These are phyloP conservation scores for Cryptococcus maquisensis DNA, from an alignment of 1,284 basidiomycete species.

Conservation along the genomic window DNA sequence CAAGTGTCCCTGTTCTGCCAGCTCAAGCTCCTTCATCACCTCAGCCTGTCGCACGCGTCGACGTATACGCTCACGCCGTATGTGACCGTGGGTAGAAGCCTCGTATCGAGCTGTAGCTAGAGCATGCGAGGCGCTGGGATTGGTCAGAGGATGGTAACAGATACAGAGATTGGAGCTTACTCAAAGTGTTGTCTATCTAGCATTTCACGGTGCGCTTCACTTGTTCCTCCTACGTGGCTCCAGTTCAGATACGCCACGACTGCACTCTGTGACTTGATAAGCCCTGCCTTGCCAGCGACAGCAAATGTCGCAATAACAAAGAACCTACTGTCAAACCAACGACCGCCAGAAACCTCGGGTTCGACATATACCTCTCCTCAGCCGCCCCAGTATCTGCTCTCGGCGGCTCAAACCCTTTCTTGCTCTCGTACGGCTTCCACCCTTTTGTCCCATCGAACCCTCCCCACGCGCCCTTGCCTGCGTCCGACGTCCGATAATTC, in stretches of 20 bases:
- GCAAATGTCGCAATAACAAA: not conserved
- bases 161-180: conserved; percentile 23
- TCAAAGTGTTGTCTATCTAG: conserved; percentile 34
- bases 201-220: conserved; percentile 25
- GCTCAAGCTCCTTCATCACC: conserved; percentile 39
- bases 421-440: conserved; percentile 15
- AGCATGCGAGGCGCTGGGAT: conserved; percentile 42
- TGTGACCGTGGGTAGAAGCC: conserved; percentile 40
- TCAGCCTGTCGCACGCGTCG: conserved; percentile 37
- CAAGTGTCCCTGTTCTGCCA: conserved; percentile 25
- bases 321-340: conserved; percentile 16
- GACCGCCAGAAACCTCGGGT: conserved; percentile 21
- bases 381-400: conserved; percentile 13
- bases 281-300: not conserved
- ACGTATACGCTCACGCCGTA: conserved; percentile 42
- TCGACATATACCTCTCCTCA: conserved; percentile 30
- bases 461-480: conserved; percentile 28
- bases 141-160: not conserved
- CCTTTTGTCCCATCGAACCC: conserved; percentile 23
- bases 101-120: conserved; percentile 43
- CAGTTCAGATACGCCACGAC: conserved; percentile 29
- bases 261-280: conserved; percentile 11
- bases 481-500: conserved; percentile 27
- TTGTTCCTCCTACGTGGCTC: conserved; percentile 23
- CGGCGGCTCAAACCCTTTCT: conserved; percentile 11